These are phyloP conservation scores for Elongisporangium senticosum DNA, from an alignment of 352 stramenopile genomes.

Conservation along the genomic window DNA sequence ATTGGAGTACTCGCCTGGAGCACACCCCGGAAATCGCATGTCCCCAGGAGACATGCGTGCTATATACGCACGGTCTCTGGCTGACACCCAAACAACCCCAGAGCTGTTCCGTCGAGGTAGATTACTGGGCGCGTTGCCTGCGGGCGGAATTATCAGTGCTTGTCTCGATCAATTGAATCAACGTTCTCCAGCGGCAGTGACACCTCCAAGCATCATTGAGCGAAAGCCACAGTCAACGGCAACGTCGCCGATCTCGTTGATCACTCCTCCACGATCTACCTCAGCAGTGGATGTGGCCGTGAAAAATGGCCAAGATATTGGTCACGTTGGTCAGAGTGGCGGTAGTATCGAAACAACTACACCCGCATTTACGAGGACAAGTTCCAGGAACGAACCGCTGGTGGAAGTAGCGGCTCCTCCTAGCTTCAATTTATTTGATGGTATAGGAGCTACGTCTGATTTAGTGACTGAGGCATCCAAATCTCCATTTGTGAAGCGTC, in stretches of 20 bases:
- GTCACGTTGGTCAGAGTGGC: neutral
- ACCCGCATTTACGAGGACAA: neutral
- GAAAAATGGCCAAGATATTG: neutral
- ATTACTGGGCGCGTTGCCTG: constrained; percentile 34
- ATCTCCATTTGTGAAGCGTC: neutral
- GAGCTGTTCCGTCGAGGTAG: constrained; percentile 29
- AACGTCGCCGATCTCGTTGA: constrained; percentile 9
- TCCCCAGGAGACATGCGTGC: constrained; percentile 59
- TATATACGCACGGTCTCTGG: constrained; percentile 65
- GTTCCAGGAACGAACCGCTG: neutral
- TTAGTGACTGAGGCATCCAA: constrained; percentile 5
- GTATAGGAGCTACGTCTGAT: constrained; percentile 3
- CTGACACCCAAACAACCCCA: constrained; percentile 47
- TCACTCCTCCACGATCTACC: constrained; percentile 1
- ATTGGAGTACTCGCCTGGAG: constrained; percentile 54
- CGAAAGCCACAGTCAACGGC: neutral
- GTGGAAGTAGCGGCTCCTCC: constrained; percentile 9
- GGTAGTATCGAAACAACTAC: neutral
- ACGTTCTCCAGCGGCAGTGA: constrained; percentile 2
- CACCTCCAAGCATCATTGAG: constrained; percentile 1
- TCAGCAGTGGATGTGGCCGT: neutral
- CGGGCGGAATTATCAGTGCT: constrained; percentile 51
- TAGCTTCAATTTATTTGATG: constrained; percentile 16
- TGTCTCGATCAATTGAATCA: constrained; percentile 47
- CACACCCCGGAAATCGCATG: constrained; percentile 20